Evolutionary conservation across 331 rosid genomes (phyloP).

Genomic region (Prunus yedoensis): DNA sequence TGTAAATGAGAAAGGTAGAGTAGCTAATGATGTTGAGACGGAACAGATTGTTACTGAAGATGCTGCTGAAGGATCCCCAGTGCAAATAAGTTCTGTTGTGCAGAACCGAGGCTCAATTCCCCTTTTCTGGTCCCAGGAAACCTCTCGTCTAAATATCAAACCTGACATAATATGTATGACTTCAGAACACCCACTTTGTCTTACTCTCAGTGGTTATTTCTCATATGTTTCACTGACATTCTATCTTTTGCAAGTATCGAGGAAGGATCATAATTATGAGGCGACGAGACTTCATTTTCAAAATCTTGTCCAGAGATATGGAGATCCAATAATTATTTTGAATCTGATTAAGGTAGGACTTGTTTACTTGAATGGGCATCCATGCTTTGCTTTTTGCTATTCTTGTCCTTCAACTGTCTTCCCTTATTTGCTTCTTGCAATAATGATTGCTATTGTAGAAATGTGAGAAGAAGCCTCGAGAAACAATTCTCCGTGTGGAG

Average conservation of each 20-base stretch:
- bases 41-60: conserved; percentile 79
- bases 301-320: conserved; percentile 83
- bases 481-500: conserved; percentile 77
- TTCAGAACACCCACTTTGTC: conserved; percentile 4
- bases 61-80: conserved; percentile 55
- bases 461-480: conserved; percentile 87
- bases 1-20: conserved; percentile 92
- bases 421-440: neutral
- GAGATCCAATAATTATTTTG: conserved; percentile 86
- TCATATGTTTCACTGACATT: conserved; percentile 26
- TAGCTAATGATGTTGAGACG: conserved; percentile 98
- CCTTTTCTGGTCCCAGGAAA: conserved; percentile 95
- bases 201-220: conserved; percentile 19
- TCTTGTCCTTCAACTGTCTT: conserved; percentile 14
- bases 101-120: conserved; percentile 96
- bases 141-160: conserved; percentile 75
- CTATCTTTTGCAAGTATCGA: conserved; percentile 54
- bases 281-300: conserved; percentile 95
- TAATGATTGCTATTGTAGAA: conserved; percentile 43
- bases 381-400: conserved; percentile 12
- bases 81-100: conserved; percentile 85
- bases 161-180: conserved; percentile 84
- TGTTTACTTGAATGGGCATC: neutral
- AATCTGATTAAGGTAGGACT: conserved; percentile 84
- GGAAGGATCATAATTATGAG: conserved; percentile 59